Evolutionary conservation across 2,329 filamentous ascomycete genomes (phyloP).

Genomic region (Talaromyces atroroseus): DNA sequence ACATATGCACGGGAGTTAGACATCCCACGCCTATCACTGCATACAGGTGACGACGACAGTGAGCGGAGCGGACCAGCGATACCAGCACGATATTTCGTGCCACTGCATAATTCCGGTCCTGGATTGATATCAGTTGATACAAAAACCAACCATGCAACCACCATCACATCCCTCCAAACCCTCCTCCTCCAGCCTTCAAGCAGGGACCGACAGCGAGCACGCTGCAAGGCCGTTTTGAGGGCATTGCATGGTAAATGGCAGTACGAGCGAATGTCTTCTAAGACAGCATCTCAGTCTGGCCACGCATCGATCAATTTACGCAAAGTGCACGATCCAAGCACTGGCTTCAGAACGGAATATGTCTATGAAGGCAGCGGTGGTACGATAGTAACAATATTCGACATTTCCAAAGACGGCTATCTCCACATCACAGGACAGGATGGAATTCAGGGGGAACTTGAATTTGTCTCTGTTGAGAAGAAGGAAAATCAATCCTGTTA

Average conservation of each 20-base stretch:
- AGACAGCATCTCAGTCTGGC: not conserved
- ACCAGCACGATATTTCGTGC: conserved; percentile 8
- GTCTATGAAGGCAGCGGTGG: not conserved
- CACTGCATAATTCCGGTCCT: not conserved
- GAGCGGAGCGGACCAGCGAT: conserved; percentile 8
- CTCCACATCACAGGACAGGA: not conserved
- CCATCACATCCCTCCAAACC: not conserved
- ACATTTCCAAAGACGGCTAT: not conserved
- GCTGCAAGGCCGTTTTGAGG: conserved; percentile 7
- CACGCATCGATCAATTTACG: not conserved
- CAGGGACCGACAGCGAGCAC: not conserved
- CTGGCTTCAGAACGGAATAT: not conserved
- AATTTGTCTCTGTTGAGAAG: not conserved
- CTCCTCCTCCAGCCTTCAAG: not conserved
- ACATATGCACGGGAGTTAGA: conserved; percentile 58
- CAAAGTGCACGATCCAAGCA: not conserved
- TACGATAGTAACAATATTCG: not conserved
- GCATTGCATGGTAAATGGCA: conserved; percentile 11
- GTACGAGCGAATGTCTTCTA: conserved; percentile 3
- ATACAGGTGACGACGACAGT: not conserved
- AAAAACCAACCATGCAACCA: not conserved
- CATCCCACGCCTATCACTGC: conserved; percentile 35
- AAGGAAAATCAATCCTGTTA: not conserved
- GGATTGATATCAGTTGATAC: not conserved
- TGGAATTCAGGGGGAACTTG: not conserved